Percentiles rank a stretch among this genome's conserved stretches.
phyloP scores from a whole-genome alignment of 116 monocot genomes.

The Iris pallida region DNA sequence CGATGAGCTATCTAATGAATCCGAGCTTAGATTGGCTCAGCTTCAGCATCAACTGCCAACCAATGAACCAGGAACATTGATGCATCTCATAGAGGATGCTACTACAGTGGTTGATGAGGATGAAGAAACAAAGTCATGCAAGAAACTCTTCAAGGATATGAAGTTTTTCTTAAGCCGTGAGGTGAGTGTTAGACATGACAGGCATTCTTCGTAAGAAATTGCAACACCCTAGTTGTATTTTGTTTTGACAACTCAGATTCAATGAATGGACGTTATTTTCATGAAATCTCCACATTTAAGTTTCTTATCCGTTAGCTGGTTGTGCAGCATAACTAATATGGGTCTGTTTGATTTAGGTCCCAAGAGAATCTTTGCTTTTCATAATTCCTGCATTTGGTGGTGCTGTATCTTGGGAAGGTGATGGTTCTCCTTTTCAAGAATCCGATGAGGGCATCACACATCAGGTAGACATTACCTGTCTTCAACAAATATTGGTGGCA shows the following conservation, averaged over 20 bases:
- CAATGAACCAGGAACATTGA: conserved; percentile 85
- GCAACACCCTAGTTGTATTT: no score
- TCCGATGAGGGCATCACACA: conserved; percentile 70
- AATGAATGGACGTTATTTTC: no score
- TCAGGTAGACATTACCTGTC: conserved; percentile 53
- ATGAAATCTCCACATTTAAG: not conserved
- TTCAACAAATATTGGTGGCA: not conserved
- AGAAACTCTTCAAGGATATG: conserved; percentile 71
- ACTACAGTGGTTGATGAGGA: conserved; percentile 57
- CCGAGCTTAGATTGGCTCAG: conserved; percentile 71
- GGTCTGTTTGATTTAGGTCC: conserved; percentile 50
- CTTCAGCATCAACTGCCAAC: conserved; percentile 72
- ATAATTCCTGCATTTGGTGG: conserved; percentile 95
- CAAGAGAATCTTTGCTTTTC: conserved; percentile 83
- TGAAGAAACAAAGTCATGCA: conserved; percentile 79
- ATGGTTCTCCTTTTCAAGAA: conserved; percentile 74
- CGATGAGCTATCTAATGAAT: conserved; percentile 22
- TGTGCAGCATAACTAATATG: not conserved
- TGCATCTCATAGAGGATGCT: conserved; percentile 81
- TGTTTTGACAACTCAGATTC: no score
- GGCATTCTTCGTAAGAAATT: not conserved
- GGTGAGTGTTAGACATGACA: conserved; percentile 30
- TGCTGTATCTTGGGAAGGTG: conserved; percentile 93
- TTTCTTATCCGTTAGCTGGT: not conserved
- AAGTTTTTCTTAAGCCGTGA: conserved; percentile 87